phyloP scores from a whole-genome alignment of 257 asterid species.

The Solanum chaucha region DNA sequence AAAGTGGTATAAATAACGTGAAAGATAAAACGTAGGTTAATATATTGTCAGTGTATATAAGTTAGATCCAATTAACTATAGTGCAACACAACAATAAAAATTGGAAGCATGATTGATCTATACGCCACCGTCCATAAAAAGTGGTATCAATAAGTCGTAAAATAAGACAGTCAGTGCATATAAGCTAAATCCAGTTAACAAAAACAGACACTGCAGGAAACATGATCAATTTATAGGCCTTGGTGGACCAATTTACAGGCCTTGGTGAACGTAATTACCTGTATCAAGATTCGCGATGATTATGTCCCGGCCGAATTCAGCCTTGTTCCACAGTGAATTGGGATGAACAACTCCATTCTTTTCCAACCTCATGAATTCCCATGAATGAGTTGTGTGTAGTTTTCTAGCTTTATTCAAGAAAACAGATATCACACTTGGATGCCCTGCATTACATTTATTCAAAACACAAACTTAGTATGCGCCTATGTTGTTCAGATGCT shows the following conservation, averaged over 20 bases:
- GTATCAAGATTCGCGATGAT: slow-evolving; percentile 43
- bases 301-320: slow-evolving; percentile 45
- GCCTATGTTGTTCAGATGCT: background rate
- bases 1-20: too few relatives aligned
- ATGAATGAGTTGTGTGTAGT: slow-evolving; percentile 70
- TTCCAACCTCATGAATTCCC: slow-evolving; percentile 64
- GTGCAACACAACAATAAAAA: background rate
- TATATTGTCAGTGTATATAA: background rate
- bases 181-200: background rate
- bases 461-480: background rate
- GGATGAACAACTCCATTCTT: slow-evolving; percentile 14
- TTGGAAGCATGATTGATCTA: background rate
- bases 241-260: too few relatives aligned
- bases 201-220: too few relatives aligned
- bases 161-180: background rate
- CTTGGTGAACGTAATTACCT: slow-evolving; percentile 35
- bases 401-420: slow-evolving; percentile 30
- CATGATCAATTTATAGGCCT: background rate
- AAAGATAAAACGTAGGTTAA: too few relatives aligned
- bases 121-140: background rate
- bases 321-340: slow-evolving; percentile 45
- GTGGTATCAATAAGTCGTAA: background rate
- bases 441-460: slow-evolving; percentile 17
- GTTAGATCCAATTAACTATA: background rate
- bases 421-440: slow-evolving; percentile 53